These are phyloP conservation scores for Oropetium thomaeum DNA, from an alignment of 176 grass and related monocot genomes.

Conservation along the genomic window DNA sequence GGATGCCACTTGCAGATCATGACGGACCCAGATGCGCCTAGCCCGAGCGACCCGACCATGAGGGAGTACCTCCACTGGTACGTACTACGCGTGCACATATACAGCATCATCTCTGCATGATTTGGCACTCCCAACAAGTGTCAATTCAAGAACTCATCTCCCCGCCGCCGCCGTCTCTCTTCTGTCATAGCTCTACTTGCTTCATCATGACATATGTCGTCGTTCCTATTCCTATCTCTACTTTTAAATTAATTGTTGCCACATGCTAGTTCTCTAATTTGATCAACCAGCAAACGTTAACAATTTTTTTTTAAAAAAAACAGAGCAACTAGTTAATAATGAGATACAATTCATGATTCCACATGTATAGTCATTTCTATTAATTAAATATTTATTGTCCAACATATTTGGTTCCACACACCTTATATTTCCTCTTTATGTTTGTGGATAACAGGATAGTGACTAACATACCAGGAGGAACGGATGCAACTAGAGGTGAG, in stretches of 20 bases:
- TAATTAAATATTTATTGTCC: not conserved
- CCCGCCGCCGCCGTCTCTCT: not conserved
- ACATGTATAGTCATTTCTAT: too few species aligned
- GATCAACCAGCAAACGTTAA: too few species aligned
- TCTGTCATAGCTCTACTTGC: not conserved
- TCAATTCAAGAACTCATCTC: not conserved
- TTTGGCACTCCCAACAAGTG: not conserved
- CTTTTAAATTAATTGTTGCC: too few species aligned
- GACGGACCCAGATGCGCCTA: slow-evolving; percentile 86
- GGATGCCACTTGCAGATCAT: slow-evolving; percentile 50
- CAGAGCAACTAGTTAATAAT: too few species aligned
- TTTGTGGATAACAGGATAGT: slow-evolving; percentile 41
- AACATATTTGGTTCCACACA: not conserved
- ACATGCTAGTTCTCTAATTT: too few species aligned
- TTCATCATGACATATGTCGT: not conserved
- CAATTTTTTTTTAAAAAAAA: too few species aligned
- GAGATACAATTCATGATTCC: too few species aligned
- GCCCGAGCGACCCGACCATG: slow-evolving; percentile 78
- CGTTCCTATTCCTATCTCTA: too few species aligned
- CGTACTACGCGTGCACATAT: not conserved
- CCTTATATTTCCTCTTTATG: not conserved
- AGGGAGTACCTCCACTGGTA: slow-evolving; percentile 77
- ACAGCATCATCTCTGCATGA: not conserved
- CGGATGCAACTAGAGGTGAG: slow-evolving; percentile 55
- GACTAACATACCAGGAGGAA: slow-evolving; percentile 76